Conservation (phyloP, 2,329 filamentous ascomycete genomes). For the Ceratocystiopsis minuta region DNA sequence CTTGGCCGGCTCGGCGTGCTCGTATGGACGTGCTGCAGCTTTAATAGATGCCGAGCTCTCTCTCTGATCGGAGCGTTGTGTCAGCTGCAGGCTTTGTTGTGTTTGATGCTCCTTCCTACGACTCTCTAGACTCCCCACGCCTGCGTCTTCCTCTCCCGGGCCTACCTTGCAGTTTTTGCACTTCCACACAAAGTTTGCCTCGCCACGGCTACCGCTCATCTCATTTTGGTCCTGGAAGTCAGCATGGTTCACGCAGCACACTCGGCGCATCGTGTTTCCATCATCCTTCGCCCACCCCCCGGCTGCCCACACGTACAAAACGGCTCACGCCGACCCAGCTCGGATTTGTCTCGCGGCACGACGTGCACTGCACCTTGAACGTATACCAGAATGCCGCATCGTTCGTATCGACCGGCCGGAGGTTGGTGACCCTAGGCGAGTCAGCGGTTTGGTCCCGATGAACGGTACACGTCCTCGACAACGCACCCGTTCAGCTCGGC, state of each 20-base stretch:
- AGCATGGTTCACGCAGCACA: too few species aligned
- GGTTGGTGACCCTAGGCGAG: constrained; percentile 59
- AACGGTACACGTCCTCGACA: neutral
- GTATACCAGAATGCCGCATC: constrained; percentile 87
- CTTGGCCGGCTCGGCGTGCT: constrained; percentile 53
- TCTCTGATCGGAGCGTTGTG: constrained; percentile 29
- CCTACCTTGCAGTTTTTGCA: constrained; percentile 91
- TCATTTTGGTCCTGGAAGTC: constrained; percentile 60
- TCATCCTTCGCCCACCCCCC: too few species aligned
- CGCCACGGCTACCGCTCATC: constrained; percentile 78
- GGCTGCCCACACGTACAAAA: constrained; percentile 43
- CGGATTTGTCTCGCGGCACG: constrained; percentile 75
- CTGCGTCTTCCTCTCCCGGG: neutral
- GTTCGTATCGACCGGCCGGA: constrained; percentile 66
- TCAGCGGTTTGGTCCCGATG: neutral
- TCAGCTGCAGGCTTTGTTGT: neutral
- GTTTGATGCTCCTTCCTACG: neutral
- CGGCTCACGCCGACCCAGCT: constrained; percentile 77
- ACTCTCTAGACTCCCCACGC: neutral
- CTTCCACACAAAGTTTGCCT: constrained; percentile 99
- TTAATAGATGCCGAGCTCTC: constrained; percentile 78
- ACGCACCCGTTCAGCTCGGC: constrained; percentile 53
- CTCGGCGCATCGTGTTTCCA: too few species aligned
- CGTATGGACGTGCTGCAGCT: constrained; percentile 52
- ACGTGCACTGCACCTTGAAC: constrained; percentile 97